Evolutionary conservation across 1,284 basidiomycete genomes (phyloP).

Genomic region (Ganoderma multipileum): DNA sequence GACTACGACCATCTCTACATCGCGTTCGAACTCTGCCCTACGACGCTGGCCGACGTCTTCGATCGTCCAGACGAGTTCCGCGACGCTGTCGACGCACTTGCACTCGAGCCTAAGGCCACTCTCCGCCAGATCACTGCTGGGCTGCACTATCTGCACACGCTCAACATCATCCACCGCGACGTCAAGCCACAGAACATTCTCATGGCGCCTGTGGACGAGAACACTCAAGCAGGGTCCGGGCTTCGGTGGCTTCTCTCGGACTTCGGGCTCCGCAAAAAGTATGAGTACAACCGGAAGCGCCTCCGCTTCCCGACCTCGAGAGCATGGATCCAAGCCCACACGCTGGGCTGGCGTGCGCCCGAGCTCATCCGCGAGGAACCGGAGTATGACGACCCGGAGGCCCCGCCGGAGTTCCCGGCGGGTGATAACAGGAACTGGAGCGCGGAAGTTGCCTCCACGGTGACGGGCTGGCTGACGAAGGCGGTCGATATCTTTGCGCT

Average conservation of each 20-base stretch:
- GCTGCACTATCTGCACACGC: conserved; percentile 88
- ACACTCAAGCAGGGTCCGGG: conserved; percentile 49
- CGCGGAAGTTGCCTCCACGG: too few relatives aligned
- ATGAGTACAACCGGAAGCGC: conserved; percentile 93
- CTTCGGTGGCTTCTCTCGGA: conserved; percentile 91
- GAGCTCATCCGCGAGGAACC: conserved; percentile 93
- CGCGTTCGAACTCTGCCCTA: conserved; percentile 95
- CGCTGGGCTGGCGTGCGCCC: conserved; percentile 93
- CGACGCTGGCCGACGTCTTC: conserved; percentile 92
- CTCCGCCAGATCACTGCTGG: conserved; percentile 90
- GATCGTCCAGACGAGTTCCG: conserved; percentile 82
- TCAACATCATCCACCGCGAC: conserved; percentile 97
- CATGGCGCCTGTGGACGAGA: conserved; percentile 64
- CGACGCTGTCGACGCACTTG: conserved; percentile 59
- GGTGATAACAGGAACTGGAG: conserved; percentile 54
- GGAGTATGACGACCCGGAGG: conserved; percentile 80
- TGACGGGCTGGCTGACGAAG: conserved; percentile 79
- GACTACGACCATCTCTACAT: conserved; percentile 96
- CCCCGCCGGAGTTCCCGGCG: conserved; percentile 61
- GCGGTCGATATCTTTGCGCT: conserved; percentile 94
- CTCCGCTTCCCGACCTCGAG: conserved; percentile 73
- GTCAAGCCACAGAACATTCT: conserved; percentile 99
- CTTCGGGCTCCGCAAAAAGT: conserved; percentile 92
- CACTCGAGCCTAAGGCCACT: conserved; percentile 88
- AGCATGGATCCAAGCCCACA: conserved; percentile 86